These are phyloP conservation scores for Pyronema omphalodes DNA, from an alignment of 495 filamentous ascomycete species.

Conservation along the genomic window DNA sequence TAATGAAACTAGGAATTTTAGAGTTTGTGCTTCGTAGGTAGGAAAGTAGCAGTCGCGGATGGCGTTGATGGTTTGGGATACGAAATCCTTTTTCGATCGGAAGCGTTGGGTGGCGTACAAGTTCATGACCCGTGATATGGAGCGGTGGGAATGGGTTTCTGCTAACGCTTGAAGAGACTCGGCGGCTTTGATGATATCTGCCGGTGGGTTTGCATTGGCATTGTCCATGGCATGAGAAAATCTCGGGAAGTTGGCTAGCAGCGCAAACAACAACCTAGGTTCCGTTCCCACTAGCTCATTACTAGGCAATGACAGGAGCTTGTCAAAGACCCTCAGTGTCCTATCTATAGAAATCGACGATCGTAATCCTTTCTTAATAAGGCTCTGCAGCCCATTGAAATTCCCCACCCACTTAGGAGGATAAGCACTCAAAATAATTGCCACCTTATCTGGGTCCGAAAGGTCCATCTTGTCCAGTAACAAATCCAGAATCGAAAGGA, in stretches of 20 bases:
- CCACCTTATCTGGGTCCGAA: conserved; percentile 44
- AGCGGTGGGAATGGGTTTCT: conserved; percentile 42
- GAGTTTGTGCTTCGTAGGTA: conserved; percentile 59
- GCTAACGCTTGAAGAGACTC: conserved; percentile 51
- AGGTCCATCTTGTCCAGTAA: conserved; percentile 72
- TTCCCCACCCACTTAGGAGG: conserved; percentile 76
- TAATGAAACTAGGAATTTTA: conserved; percentile 81
- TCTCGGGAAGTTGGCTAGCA: conserved; percentile 75
- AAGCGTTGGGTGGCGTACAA: conserved; percentile 52
- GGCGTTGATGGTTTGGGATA: conserved; percentile 53
- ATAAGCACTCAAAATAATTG: conserved; percentile 52
- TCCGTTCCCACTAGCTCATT: conserved; percentile 66
- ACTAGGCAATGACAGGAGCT: conserved; percentile 58
- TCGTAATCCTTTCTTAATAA: conserved; percentile 79
- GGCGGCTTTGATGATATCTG: conserved; percentile 40
- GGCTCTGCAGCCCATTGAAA: conserved; percentile 70
- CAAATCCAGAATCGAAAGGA: conserved; percentile 76
- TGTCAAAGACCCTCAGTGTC: conserved; percentile 60
- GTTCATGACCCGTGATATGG: conserved; percentile 42
- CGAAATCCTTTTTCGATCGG: conserved; percentile 55
- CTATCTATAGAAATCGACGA: conserved; percentile 64
- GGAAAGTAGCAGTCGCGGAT: conserved; percentile 67
- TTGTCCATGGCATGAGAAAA: conserved; percentile 68
- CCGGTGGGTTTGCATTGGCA: conserved; percentile 34
- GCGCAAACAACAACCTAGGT: conserved; percentile 60